Percentiles rank a stretch among this genome's conserved stretches.
Evolutionary conservation across 352 stramenopile species (phyloP).

Genomic region (Halophytophthora polymorphica): DNA sequence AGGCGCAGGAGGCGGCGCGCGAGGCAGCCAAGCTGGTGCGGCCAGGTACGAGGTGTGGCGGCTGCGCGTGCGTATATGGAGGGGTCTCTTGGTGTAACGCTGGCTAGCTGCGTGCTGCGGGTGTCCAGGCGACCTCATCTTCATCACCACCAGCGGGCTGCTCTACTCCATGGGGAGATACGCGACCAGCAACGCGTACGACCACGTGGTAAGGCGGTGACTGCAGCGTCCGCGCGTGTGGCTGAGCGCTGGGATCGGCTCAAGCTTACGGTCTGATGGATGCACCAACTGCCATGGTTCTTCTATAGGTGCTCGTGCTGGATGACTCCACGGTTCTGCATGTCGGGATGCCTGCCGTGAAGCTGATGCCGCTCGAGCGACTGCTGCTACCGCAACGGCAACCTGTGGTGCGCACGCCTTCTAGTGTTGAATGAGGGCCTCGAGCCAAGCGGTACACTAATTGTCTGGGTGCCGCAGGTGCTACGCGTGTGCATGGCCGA

Average conservation of each 20-base stretch:
- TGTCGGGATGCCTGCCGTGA: slow-evolving; percentile 53
- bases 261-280: too few relatives aligned
- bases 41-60: slow-evolving; percentile 32
- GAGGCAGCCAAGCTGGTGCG: slow-evolving; percentile 60
- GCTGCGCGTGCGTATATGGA: background rate
- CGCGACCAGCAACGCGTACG: slow-evolving; percentile 64
- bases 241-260: too few relatives aligned
- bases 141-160: slow-evolving; percentile 73
- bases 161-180: slow-evolving; percentile 66
- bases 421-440: background rate
- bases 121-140: slow-evolving; percentile 65
- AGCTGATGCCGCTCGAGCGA: slow-evolving; percentile 59
- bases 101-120: slow-evolving; percentile 1
- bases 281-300: too few relatives aligned
- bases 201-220: slow-evolving; percentile 50
- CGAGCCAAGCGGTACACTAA: background rate
- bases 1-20: slow-evolving; percentile 51
- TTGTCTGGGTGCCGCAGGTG: slow-evolving; percentile 32
- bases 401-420: slow-evolving; percentile 43
- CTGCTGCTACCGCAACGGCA: slow-evolving; percentile 65
- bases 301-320: slow-evolving; percentile 52
- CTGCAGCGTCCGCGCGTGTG: background rate
- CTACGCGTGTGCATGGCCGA: slow-evolving; percentile 47
- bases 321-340: slow-evolving; percentile 62
- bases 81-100: background rate